A percentile compares a stretch with the other conserved stretches of the same genome.
These are phyloP conservation scores for Lodderomyces parapsilosis DNA, from an alignment of 1,139 yeast genomes.

Conservation along the genomic window DNA sequence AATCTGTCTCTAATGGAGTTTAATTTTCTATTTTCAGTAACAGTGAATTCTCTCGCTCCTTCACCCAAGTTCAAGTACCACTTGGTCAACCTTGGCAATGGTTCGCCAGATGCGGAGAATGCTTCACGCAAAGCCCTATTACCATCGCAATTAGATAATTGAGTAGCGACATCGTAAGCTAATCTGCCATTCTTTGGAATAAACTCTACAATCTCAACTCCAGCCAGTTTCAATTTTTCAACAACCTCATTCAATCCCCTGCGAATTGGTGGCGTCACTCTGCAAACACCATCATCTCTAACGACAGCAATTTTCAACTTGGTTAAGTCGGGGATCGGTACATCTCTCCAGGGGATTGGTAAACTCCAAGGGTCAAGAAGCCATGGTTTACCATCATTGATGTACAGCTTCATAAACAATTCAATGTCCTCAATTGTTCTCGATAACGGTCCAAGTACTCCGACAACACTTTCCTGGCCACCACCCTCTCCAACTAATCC, in stretches of 20 bases:
- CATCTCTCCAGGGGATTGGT: slow-evolving; percentile 63
- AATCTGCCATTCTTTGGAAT: slow-evolving; percentile 50
- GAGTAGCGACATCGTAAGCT: slow-evolving; percentile 51
- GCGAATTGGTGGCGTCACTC: slow-evolving; percentile 56
- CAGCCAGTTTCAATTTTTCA: slow-evolving; percentile 28
- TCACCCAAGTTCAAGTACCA: slow-evolving; percentile 59
- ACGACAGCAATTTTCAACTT: slow-evolving; percentile 38
- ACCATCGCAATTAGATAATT: slow-evolving; percentile 58
- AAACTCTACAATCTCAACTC: slow-evolving; percentile 40
- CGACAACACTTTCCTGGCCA: slow-evolving; percentile 60
- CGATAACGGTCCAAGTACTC: slow-evolving; percentile 65
- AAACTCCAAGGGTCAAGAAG: slow-evolving; percentile 52
- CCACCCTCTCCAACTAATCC: slow-evolving; percentile 55
- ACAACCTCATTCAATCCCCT: slow-evolving; percentile 31
- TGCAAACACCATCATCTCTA: slow-evolving; percentile 39
- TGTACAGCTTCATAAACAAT: slow-evolving; percentile 54
- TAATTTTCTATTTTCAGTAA: slow-evolving; percentile 49
- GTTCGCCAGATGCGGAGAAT: slow-evolving; percentile 62
- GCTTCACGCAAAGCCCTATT: slow-evolving; percentile 51
- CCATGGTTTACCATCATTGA: slow-evolving; percentile 72
- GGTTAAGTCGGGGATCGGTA: slow-evolving; percentile 41
- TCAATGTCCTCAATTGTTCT: slow-evolving; percentile 63
- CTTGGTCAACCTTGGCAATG: slow-evolving; percentile 57
- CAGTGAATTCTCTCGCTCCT: slow-evolving; percentile 45
- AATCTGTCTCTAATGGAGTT: slow-evolving; percentile 50